phyloP scores from a whole-genome alignment of 331 rosid genomes.

The Malus hybrid region DNA sequence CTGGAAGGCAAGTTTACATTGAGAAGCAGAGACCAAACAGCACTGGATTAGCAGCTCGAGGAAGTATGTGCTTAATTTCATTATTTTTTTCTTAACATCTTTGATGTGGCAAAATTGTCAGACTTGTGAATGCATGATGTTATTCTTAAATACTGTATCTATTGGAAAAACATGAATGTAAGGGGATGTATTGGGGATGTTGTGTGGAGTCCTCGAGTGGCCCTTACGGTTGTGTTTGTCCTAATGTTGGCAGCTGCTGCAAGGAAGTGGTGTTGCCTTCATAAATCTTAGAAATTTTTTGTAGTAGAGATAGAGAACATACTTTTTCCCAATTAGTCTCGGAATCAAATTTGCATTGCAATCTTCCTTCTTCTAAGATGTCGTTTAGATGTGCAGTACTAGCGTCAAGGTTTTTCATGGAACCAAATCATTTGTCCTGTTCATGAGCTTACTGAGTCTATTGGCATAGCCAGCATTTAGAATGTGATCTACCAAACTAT shows the following conservation, averaged over 20 bases:
- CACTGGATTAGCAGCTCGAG: constrained; percentile 41
- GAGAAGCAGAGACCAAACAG: constrained; percentile 89
- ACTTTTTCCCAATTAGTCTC: background rate
- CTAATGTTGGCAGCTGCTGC: background rate
- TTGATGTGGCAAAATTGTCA: background rate
- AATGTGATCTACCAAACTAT: background rate
- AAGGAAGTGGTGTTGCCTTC: background rate
- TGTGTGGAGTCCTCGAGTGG: background rate
- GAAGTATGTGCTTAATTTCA: constrained; percentile 53
- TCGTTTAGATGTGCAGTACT: too few species aligned
- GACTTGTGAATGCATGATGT: background rate
- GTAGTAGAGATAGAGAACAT: background rate
- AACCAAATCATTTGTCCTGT: background rate
- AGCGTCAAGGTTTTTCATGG: background rate
- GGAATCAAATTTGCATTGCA: background rate
- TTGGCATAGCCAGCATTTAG: background rate
- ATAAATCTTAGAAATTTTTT: background rate
- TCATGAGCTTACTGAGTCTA: background rate
- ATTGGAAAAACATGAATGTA: background rate
- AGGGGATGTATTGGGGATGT: background rate
- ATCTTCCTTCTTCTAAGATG: too few species aligned
- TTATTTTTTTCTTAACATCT: background rate
- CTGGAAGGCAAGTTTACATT: constrained; percentile 73
- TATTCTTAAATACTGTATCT: background rate
- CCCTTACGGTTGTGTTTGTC: background rate